A percentile compares a stretch with the other conserved stretches of the same genome.
phyloP scores from a whole-genome alignment of 345 rosid species.

The Bretschneidera sinensis region DNA sequence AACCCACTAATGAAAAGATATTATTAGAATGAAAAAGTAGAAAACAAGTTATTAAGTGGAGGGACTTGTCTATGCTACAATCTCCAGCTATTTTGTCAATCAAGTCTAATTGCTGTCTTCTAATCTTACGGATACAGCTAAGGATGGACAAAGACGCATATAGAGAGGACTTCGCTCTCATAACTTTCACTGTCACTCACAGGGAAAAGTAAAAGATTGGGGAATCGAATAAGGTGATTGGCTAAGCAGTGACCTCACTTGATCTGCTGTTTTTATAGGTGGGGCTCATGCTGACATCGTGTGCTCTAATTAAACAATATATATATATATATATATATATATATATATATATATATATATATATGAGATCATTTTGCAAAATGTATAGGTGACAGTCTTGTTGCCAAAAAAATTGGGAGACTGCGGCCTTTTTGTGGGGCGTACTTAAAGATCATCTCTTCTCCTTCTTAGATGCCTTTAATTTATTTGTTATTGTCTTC shows the following conservation, averaged over 20 bases:
- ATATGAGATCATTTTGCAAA: no score
- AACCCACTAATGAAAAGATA: no score
- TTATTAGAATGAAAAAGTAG: no score
- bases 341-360: no score
- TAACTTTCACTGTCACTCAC: constrained; percentile 6
- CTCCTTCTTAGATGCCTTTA: not conserved
- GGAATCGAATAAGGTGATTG: not conserved
- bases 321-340: no score
- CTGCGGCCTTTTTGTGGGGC: not conserved
- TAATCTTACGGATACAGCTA: constrained; percentile 17
- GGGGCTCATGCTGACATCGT: not conserved
- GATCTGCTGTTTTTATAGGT: not conserved
- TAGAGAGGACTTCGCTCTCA: not conserved
- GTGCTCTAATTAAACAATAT: no score
- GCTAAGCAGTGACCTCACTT: constrained; percentile 23
- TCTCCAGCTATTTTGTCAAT: not conserved
- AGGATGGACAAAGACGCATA: constrained; percentile 5
- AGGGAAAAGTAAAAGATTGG: not conserved
- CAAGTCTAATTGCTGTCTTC: not conserved
- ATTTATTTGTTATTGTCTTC: not conserved
- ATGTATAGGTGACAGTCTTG: not conserved
- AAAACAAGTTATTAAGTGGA: no score
- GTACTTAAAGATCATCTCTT: not conserved
- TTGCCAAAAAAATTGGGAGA: not conserved
- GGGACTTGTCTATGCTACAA: not conserved